Evolutionary conservation across 2,329 filamentous ascomycete genomes (phyloP).

Genomic region (Fusarium zealandicum): DNA sequence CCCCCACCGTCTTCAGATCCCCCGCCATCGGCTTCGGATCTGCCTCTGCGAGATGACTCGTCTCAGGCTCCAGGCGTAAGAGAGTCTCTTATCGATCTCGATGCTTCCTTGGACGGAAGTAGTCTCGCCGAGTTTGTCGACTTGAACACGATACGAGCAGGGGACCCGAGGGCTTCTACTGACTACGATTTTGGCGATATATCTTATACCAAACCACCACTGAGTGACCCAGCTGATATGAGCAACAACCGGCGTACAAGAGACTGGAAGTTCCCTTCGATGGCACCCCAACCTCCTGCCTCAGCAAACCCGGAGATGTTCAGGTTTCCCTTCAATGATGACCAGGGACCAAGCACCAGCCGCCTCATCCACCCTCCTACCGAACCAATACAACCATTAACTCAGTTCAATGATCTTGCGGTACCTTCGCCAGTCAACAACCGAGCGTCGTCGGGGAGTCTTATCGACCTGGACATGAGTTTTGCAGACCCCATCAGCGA

Average conservation of each 20-base stretch:
- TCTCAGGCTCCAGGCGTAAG: slow-evolving; percentile 57
- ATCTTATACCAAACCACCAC: slow-evolving; percentile 56
- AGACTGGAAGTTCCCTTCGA: slow-evolving; percentile 66
- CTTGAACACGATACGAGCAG: slow-evolving; percentile 66
- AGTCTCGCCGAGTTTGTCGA: slow-evolving; percentile 66
- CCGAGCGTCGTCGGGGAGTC: slow-evolving; percentile 53
- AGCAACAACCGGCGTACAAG: slow-evolving; percentile 59
- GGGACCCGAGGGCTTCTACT: slow-evolving; percentile 54
- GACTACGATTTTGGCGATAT: slow-evolving; percentile 58
- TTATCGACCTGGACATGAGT: slow-evolving; percentile 64
- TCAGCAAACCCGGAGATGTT: slow-evolving; percentile 62
- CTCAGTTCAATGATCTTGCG: slow-evolving; percentile 52
- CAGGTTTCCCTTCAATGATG: slow-evolving; percentile 56
- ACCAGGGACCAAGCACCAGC: slow-evolving; percentile 39
- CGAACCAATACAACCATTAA: slow-evolving; percentile 55
- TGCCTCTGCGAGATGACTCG: slow-evolving; percentile 66
- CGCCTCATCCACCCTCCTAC: slow-evolving; percentile 62
- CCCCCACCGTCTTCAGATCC: slow-evolving; percentile 56
- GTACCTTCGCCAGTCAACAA: slow-evolving; percentile 48
- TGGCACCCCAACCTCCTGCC: slow-evolving; percentile 55
- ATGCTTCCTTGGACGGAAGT: slow-evolving; percentile 63
- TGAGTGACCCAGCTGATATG: slow-evolving; percentile 65
- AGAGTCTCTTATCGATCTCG: slow-evolving; percentile 71
- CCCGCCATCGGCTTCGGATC: slow-evolving; percentile 52
- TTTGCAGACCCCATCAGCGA: slow-evolving; percentile 58